Conservation (phyloP, 192 early-diverging fungal genomes). For the Backusella morwellensis region DNA sequence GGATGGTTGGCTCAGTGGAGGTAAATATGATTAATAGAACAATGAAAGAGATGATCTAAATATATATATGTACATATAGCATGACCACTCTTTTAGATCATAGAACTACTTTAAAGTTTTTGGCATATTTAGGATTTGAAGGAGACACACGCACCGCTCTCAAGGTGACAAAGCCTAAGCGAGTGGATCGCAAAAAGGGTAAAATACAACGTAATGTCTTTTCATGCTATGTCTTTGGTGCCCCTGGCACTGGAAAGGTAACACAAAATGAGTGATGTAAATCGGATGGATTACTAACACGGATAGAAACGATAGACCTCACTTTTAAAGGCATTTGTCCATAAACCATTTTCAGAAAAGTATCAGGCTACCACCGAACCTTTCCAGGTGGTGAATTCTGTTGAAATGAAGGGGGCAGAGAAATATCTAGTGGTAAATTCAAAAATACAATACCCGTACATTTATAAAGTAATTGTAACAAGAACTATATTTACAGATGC, state of each 20-base stretch:
- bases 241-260: slow-evolving; percentile 90
- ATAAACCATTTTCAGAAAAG: slow-evolving; percentile 74
- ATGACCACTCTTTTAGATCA: slow-evolving; percentile 96
- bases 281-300: neutral
- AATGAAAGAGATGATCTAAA: neutral
- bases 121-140: slow-evolving; percentile 95
- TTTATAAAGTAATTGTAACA: neutral
- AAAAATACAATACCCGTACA: neutral
- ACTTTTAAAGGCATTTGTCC: slow-evolving; percentile 81
- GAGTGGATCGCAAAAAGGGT: slow-evolving; percentile 74
- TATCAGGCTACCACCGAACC: slow-evolving; percentile 76
- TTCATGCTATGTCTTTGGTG: slow-evolving; percentile 93
- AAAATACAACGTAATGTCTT: slow-evolving; percentile 90
- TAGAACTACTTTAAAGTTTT: slow-evolving; percentile 85
- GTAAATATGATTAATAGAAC: slow-evolving; percentile 33
- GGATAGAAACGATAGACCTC: slow-evolving; percentile 50
- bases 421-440: slow-evolving; percentile 87
- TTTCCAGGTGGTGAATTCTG: slow-evolving; percentile 89
- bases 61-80: slow-evolving; percentile 40
- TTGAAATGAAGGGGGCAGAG: slow-evolving; percentile 91
- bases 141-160: slow-evolving; percentile 88
- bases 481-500: slow-evolving; percentile 55
- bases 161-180: slow-evolving; percentile 69
- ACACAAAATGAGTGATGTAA: neutral
- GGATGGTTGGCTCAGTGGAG: slow-evolving; percentile 99